Conservation (phyloP, 371 early-diverging fungal species). For the Mucor lusitanicus region DNA sequence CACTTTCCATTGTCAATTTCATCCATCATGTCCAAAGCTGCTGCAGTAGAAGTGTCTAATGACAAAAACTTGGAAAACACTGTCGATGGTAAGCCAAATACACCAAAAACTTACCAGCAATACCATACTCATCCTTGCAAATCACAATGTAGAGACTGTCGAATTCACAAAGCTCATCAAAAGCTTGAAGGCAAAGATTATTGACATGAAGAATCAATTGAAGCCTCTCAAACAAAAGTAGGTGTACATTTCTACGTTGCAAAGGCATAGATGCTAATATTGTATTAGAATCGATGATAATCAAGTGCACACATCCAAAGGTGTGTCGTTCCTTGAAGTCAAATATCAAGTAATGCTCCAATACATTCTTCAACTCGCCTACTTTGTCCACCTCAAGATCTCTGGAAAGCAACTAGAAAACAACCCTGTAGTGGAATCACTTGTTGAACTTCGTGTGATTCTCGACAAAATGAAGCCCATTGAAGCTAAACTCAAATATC, state of each 20-base stretch:
- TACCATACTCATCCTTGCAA: not conserved
- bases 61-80: not conserved
- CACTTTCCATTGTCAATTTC: not conserved
- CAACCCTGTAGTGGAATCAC: conserved; percentile 66
- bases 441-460: conserved; percentile 82
- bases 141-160: conserved; percentile 9
- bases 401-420: conserved; percentile 66
- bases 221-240: conserved; percentile 59
- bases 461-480: conserved; percentile 94
- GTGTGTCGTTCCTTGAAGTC: conserved; percentile 84
- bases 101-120: not conserved
- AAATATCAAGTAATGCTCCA: conserved; percentile 87
- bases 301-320: conserved; percentile 72
- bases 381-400: conserved; percentile 75
- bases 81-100: not conserved
- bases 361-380: conserved; percentile 81
- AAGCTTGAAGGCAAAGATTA: conserved; percentile 56
- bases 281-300: conserved; percentile 48
- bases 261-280: not conserved
- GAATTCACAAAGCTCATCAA: conserved; percentile 49
- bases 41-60: conserved; percentile 4
- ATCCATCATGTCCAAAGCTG: conserved; percentile 10
- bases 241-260: not conserved
- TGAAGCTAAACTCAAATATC: conserved; percentile 93
- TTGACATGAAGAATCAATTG: conserved; percentile 57